Base-by-base conservation (phyloP, 2,329 filamentous ascomycete genomes). In the Phyllosticta citribraziliensis region DNA sequence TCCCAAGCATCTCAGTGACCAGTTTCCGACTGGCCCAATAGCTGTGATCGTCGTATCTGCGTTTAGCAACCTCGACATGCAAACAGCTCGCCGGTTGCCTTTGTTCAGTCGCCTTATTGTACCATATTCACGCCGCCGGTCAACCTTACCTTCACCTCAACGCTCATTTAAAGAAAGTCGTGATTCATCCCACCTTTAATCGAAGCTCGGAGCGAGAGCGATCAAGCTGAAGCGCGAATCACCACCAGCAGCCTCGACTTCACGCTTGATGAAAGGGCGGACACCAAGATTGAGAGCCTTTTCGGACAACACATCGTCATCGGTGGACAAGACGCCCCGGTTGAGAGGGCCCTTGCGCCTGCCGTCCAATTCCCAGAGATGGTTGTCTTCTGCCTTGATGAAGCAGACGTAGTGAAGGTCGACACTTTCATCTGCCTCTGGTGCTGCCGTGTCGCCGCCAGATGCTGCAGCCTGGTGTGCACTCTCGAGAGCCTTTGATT, bases 331-430 rank as follows among this genome's bases (percentile, higher is more conserved):
- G 54, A 63, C 62, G 10, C 79, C 79, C 14, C 89, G 79, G 65
- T 90, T 83, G 54, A 93, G 74, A 0, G 89, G 89, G 0, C 89
- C 89, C 67, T 87, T 88, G 56, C 88, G 79, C 22, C 81, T 74
- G 0, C 91, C 91, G 74, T 95, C 90, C 68, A 95, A 74, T 76
- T 95, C 91, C 85, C 88, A 95, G 52, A 95, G 78, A 56, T 76
- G 72, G 60, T 87, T 87, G 72, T 88, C 85, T 57, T 75, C 76
- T 2, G 81, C 83, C 78, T 92, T 94, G 58, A 94, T 88, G 74
- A 97, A 99, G 70, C 90, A 94, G 55, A 97, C 93, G 72, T 96
- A 97, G 78, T 99, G 94, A 67, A 97, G 79, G 70, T 97, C 93
- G n/a, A 96, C 81, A 66, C 88, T 83, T 68, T 89, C 88, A n/a